Conservation (phyloP, 2,329 filamentous ascomycete genomes). For the Pyrenochaeta sp. region DNA sequence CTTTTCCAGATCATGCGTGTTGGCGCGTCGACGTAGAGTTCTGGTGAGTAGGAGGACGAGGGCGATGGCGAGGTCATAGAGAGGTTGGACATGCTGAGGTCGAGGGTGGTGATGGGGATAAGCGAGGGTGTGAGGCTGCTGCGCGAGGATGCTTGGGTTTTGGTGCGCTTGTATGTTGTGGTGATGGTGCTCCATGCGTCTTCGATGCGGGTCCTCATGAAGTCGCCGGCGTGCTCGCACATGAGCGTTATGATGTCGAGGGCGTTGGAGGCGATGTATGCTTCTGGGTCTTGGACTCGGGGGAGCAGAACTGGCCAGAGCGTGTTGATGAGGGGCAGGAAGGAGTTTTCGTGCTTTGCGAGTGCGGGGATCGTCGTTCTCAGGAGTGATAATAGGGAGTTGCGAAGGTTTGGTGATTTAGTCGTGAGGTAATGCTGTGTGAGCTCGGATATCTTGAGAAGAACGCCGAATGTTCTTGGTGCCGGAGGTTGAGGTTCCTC, state of each 20-base stretch:
- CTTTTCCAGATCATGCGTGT: conserved; percentile 71
- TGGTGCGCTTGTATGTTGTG: conserved; percentile 35
- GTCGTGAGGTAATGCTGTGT: conserved; percentile 93
- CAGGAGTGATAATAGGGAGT: conserved; percentile 79
- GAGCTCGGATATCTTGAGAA: conserved; percentile 80
- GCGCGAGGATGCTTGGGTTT: conserved; percentile 9
- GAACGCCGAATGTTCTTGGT: conserved; percentile 79
- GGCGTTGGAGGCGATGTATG: conserved; percentile 73
- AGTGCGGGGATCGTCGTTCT: conserved; percentile 75
- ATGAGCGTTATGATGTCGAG: conserved; percentile 73
- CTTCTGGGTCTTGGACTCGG: conserved; percentile 71
- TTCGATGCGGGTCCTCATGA: conserved; percentile 78
- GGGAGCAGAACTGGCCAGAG: conserved; percentile 84
- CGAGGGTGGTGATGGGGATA: conserved; percentile 5
- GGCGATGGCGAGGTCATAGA: conserved; percentile 4
- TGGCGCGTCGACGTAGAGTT: conserved; percentile 61
- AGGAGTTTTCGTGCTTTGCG: conserved; percentile 78
- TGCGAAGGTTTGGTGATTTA: conserved; percentile 78
- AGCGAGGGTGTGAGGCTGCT: conserved; percentile 5
- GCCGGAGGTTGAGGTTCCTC: conserved; percentile 66
- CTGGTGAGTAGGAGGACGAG: conserved; percentile 13
- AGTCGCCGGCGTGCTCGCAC: conserved; percentile 78
- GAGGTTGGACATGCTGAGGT: conserved; percentile 8
- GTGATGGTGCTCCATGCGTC: conserved; percentile 70
- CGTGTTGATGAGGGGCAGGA: conserved; percentile 87